Base-by-base conservation (phyloP, 1,284 basidiomycete genomes). In the Ganoderma leucocontextum region DNA sequence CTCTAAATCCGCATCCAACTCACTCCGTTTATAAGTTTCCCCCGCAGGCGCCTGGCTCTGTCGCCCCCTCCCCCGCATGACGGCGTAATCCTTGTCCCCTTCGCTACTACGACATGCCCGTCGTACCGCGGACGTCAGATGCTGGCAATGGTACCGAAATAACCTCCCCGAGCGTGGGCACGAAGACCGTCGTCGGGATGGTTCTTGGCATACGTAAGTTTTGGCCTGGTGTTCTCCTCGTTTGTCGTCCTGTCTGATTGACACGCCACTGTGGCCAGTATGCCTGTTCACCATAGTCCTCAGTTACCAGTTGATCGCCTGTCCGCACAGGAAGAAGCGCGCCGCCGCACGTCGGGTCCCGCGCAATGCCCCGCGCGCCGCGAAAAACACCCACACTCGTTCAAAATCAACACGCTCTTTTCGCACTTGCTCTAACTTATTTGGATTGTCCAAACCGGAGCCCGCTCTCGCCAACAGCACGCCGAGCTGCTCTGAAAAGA, bases 191-290 rank as follows among this genome's bases (percentile, higher is more conserved):
- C 19, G 63, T 74, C 13, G 76, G 76, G 4, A 75, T 77, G 76
- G 75, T 77, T 5, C 71, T 77, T 38, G 76, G 75, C 13, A 70
- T 77, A 10, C 36, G 76, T 77, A 68, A 73, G 76, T 74, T n/a
- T 8, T 62, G 22, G 47, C 64, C 38, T 15, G 35, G 62, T 41
- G 13, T 13, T 38, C 33, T 59, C 36, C 22, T 25, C 25, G 38
- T 42, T 42, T 29, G 13, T 44, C 4, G 55, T 49, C 22, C 36
- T 44, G 44, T 22, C 36, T 52, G 44, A 39, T 49, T 44, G 41
- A 53, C 36, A 15, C 22, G 1, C 4, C 36, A 10, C 35, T 29
- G 53, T 62, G 15, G 22, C 6, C 52, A 77, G 75, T 77, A 42
- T 73, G 76, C 39, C 71, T 77, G 22, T 79, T 77, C 65, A 65